Conservation (phyloP, 805 yeast genomes). For the Priceomyces fermenticarens region DNA sequence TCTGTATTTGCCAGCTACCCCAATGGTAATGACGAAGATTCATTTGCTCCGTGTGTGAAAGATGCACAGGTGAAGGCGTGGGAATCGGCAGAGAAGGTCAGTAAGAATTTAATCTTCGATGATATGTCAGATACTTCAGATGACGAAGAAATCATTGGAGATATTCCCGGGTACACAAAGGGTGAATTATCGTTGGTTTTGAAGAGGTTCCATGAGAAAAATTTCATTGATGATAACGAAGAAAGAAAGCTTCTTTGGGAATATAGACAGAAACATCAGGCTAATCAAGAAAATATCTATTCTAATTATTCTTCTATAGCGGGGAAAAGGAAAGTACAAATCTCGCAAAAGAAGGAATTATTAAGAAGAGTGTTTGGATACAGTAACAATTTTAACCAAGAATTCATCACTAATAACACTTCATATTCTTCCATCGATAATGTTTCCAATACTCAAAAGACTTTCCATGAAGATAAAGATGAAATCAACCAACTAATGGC, state of each 20-base stretch:
- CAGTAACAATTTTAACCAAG: conserved; percentile 35
- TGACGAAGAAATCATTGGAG: conserved; percentile 19
- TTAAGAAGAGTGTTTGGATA: conserved; percentile 38
- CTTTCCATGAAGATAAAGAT: conserved; percentile 41
- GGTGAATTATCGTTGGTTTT: conserved; percentile 29
- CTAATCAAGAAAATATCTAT: conserved; percentile 31
- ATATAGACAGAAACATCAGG: conserved; percentile 28
- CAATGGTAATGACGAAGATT: conserved; percentile 11
- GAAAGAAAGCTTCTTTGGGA: conserved; percentile 26
- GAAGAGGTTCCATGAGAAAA: conserved; percentile 14
- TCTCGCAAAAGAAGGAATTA: conserved; percentile 38
- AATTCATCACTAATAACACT: conserved; percentile 39
- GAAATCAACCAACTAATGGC: conserved; percentile 31
- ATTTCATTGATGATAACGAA: conserved; percentile 14
- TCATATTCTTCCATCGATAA: conserved; percentile 37
- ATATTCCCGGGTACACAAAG: conserved; percentile 40
- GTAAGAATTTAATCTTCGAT: conserved; percentile 34
- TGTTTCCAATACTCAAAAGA: conserved; percentile 32
- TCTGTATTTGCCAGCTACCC: conserved; percentile 29
- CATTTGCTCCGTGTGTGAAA: conserved; percentile 32
- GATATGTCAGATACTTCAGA: conserved; percentile 21
- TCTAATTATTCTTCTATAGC: conserved; percentile 30
- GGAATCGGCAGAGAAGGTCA: conserved; percentile 43
- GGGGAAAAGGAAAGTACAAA: conserved; percentile 37
- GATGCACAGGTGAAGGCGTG: conserved; percentile 43